Evolutionary conservation across 306 rosid species (phyloP).

Genomic region (Quillaja saponaria): DNA sequence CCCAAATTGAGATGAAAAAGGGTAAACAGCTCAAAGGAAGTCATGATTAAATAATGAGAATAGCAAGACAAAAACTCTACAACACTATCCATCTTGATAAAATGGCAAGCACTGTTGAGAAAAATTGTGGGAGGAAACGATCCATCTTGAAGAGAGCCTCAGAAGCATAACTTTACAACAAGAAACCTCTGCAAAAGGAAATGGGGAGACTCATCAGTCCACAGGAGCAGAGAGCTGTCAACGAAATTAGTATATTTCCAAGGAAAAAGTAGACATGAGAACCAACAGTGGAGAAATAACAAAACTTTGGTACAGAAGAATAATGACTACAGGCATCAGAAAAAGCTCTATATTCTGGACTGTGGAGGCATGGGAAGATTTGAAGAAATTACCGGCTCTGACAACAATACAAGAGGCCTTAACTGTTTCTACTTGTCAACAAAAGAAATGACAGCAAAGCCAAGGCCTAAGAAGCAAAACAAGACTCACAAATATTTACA

Average conservation of each 20-base stretch:
- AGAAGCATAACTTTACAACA: constrained; percentile 11
- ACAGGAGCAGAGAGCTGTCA: background rate
- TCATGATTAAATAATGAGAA: constrained; percentile 39
- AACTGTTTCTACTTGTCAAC: constrained; percentile 7
- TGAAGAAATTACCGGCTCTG: background rate
- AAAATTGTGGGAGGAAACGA: constrained; percentile 31
- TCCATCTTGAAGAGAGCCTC: constrained; percentile 35
- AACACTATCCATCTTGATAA: constrained; percentile 29
- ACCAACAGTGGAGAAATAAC: no score
- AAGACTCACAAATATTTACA: constrained; percentile 1
- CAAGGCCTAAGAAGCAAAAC: constrained; percentile 15
- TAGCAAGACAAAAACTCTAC: constrained; percentile 40
- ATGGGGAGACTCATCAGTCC: constrained; percentile 8
- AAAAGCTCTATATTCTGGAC: constrained; percentile 1
- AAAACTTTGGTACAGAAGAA: background rate
- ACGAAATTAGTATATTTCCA: background rate
- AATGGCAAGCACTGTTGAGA: constrained; percentile 34
- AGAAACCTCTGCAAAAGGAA: constrained; percentile 32
- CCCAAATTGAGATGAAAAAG: constrained; percentile 35
- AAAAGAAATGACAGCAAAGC: constrained; percentile 16
- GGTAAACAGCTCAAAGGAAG: constrained; percentile 33
- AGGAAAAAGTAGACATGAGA: background rate
- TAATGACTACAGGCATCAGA: background rate
- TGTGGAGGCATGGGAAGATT: constrained; percentile 11
- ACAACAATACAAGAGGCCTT: background rate